Conservation (phyloP, 2,329 filamentous ascomycete species). For the Fusarium sp. region DNA sequence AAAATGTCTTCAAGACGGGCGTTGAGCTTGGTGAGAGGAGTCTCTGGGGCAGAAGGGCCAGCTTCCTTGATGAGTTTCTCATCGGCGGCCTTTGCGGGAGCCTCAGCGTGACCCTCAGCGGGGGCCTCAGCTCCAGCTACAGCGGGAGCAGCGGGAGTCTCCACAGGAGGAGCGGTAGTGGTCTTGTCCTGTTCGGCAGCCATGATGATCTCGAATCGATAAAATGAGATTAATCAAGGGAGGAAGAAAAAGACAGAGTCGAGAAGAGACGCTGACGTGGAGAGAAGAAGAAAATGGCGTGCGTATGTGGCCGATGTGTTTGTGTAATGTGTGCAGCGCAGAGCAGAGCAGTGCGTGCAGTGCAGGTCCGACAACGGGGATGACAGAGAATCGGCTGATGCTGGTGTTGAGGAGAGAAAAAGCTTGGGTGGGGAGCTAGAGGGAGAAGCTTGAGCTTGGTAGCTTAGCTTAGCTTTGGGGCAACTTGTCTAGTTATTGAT, state of each 20-base stretch:
- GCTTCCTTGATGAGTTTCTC: slow-evolving; percentile 20
- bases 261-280: background rate
- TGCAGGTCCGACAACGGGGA: background rate
- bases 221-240: slow-evolving; percentile 1
- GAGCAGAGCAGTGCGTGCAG: background rate
- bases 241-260: background rate
- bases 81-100: slow-evolving; percentile 25
- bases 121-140: background rate
- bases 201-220: slow-evolving; percentile 39
- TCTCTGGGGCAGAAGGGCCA: slow-evolving; percentile 38
- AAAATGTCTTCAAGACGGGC: slow-evolving; percentile 69
- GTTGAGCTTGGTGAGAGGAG: slow-evolving; percentile 67
- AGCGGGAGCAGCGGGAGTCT: slow-evolving; percentile 14
- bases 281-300: background rate
- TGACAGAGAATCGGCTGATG: slow-evolving; percentile 9
- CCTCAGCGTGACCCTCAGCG: slow-evolving; percentile 4
- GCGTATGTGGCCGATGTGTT: background rate
- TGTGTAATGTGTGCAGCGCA: background rate
- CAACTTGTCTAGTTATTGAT: background rate
- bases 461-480: background rate
- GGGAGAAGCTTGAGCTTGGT: background rate
- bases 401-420: background rate
- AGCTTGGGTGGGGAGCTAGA: background rate
- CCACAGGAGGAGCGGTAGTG: slow-evolving; percentile 20
- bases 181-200: slow-evolving; percentile 46